Base-by-base conservation (phyloP, 371 early-diverging fungal genomes). In the Smittium culicis region DNA sequence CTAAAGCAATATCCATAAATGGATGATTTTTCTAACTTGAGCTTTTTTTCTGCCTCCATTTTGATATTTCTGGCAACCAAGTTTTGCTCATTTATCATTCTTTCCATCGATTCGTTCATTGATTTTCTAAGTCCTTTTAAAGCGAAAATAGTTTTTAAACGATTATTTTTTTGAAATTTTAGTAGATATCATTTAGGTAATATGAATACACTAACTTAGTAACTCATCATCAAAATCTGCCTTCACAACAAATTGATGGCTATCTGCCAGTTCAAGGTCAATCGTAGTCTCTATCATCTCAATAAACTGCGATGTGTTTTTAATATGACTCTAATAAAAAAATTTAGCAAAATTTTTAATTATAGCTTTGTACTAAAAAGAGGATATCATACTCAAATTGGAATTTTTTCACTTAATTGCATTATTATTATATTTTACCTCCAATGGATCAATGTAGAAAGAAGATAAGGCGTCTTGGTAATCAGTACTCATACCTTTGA, bases 231-330 rank as follows among this genome's bases (percentile, higher is more conserved):
- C 91, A 73, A 88, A 89, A 35, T 89, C 88, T 0, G 96, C 79
- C 54, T 88, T 88, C 67, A 98, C 85, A n/a, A 89, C 74, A 70
- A 88, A 96, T 70, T 94, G 89, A 73, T 96, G 96, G 62, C 81
- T 74, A 35, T 93, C 93, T 0, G 87, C 82, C 1, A 91, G 89
- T 5, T 85, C 85, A 28, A 98, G 75, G 74, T 98, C 98, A 63
- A 98, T 85, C 0, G 92, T 91, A 0, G 87, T 85, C 68, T 93
- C 96, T 1, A 96, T 90, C 67, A 93, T 71, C 54, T 86, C 85
- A 68, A 83, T 79, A 32, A 91, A 64, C n/a, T 35, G 34, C 2
- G 34, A 45, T 17, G 65, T 64, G 72, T 25, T 85, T 85, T 30
- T 70, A 73, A 34, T 95, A 76, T 34, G 85, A 79, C 14, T 70